phyloP scores from a whole-genome alignment of 176 grass and related monocot genomes.

The Miscanthus lutarioriparius region DNA sequence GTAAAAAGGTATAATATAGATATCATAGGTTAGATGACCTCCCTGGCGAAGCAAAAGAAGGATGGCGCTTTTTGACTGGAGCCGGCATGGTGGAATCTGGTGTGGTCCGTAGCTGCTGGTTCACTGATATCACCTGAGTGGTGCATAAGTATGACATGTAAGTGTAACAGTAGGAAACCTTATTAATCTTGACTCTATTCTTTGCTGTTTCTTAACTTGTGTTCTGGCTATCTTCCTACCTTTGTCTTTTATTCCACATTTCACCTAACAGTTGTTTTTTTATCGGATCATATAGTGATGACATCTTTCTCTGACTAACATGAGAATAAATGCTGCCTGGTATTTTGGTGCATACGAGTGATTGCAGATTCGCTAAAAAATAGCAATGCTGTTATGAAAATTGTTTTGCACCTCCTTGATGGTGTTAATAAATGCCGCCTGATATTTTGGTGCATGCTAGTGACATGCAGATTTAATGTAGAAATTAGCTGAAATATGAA shows the following conservation, averaged over 20 bases:
- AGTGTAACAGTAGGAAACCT: conserved; percentile 40
- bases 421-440: not conserved
- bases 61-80: conserved; percentile 34
- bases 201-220: conserved; percentile 27
- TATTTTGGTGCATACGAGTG: not conserved
- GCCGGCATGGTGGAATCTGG: conserved; percentile 27
- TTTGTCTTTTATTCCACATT: not conserved
- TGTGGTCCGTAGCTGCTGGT: conserved; percentile 30
- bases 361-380: not conserved
- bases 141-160: conserved; percentile 54
- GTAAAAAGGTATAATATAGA: not conserved
- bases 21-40: conserved; percentile 30
- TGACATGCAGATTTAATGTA: not conserved
- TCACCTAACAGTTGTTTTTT: conserved; percentile 1
- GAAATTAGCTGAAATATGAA: not conserved
- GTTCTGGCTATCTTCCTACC: not conserved
- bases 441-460: not conserved
- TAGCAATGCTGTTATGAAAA: not conserved
- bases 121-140: conserved; percentile 29
- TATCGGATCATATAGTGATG: not conserved
- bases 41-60: conserved; percentile 44
- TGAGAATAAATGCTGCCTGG: not conserved
- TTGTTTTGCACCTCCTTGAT: not conserved
- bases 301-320: conserved; percentile 13
- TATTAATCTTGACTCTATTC: conserved; percentile 35